Evolutionary conservation across 306 rosid genomes (phyloP), one percentile per base, ranked within the genome.

Genomic region (Vicia villosa): DNA sequence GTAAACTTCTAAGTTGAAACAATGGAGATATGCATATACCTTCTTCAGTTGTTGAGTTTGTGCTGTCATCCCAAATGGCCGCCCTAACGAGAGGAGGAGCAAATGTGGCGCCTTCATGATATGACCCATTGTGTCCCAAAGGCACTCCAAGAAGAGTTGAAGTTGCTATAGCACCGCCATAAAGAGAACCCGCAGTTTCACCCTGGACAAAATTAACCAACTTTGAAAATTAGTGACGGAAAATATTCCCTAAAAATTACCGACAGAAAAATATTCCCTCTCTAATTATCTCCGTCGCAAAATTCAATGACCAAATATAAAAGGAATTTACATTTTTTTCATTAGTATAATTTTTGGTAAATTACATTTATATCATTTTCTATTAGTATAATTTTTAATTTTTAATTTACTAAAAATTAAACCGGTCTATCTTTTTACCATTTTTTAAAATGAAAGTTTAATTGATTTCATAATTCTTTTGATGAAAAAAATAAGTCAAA

Each of bases 21-120:
- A 26, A 2, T 3, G 3, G 3, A 26, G 30, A 26, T 26, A 26
- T 26, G 30, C 1, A 28, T 28, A 28, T 28, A 30, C 38, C 38
- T 7, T 84, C 96, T 87, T 94, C 99, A 19, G 96, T 88, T 54
- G 92, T 52, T 61, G 96, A 76, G 83, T 94, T 91, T 22, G 97
- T 91, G 76, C 99, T 94, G 34, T 83, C 95, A 78, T 96, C 88
- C 99, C 97, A 91, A 72, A 94, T 94, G 26, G 99, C 99, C 80
- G 91, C 96, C 69, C 95, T 73, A 67, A 94, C 91, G 14, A 86
- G 84, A 38, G 99, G 97, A 80, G 97, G 99, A 5, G 97, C 97
- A 84, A 91, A 94, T 17, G 97, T 96, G 20, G 99, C 89, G 6
- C 99, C 99, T 78, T 91, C 97, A 68, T 86, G 90, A 68, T 88